Evolutionary conservation across 192 early-diverging fungal genomes (phyloP).

Genomic region (Coemansia sp.): DNA sequence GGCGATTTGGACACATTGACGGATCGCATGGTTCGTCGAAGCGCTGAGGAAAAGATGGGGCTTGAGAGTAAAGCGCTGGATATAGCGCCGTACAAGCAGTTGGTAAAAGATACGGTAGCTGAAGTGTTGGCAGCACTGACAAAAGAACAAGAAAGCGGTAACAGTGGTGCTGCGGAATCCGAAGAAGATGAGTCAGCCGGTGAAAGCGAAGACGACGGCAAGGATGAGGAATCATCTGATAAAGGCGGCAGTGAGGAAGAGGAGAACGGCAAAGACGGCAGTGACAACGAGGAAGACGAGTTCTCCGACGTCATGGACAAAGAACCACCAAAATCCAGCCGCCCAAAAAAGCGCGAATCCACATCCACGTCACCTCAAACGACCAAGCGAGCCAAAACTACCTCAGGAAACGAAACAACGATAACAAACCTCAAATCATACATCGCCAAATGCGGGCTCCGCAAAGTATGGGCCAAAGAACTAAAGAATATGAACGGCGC

Average conservation of each 20-base stretch:
- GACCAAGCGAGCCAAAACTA: conserved; percentile 17
- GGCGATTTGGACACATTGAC: conserved; percentile 42
- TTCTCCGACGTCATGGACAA: conserved; percentile 22
- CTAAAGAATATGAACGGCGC: conserved; percentile 41
- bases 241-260: background rate
- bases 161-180: background rate
- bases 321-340: conserved; percentile 2
- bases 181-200: background rate
- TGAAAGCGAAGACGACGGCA: background rate
- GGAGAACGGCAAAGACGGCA: background rate
- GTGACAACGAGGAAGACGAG: conserved; percentile 8
- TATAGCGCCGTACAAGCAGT: conserved; percentile 28
- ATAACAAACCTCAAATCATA: conserved; percentile 50
- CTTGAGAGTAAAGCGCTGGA: conserved; percentile 31
- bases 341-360: conserved; percentile 10
- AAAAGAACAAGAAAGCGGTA: background rate
- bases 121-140: conserved; percentile 8
- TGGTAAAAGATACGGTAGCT: conserved; percentile 24
- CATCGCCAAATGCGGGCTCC: conserved; percentile 47
- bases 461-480: conserved; percentile 56
- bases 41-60: conserved; percentile 27
- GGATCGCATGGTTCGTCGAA: conserved; percentile 29
- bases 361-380: background rate
- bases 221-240: too few relatives aligned
- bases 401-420: conserved; percentile 14